Percentiles rank a stretch among this genome's conserved stretches.
These are phyloP conservation scores for Cryptococcus sp. DNA, from an alignment of 1,284 basidiomycete species.

Conservation along the genomic window DNA sequence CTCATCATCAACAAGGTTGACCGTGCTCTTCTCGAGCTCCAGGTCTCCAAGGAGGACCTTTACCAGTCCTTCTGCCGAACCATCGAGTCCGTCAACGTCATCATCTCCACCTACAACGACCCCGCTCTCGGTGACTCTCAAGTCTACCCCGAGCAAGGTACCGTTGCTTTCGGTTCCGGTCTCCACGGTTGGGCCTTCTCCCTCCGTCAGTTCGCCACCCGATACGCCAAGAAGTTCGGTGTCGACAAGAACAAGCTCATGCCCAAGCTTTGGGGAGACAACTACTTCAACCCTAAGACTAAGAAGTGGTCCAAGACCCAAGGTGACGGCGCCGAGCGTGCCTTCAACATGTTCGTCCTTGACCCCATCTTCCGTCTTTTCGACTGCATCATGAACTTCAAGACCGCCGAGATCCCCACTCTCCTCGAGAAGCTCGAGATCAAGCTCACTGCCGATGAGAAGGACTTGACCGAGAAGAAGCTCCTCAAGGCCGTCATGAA, in stretches of 20 bases:
- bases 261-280: conserved; percentile 98
- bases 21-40: conserved; percentile 97
- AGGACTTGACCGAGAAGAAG: conserved; percentile 92
- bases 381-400: conserved; percentile 99
- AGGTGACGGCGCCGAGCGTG: conserved; percentile 86
- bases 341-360: conserved; percentile 94
- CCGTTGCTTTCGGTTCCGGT: conserved; percentile 98
- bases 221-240: conserved; percentile 99
- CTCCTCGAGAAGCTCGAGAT: conserved; percentile 98
- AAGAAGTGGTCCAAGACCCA: conserved; percentile 93
- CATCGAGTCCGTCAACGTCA: conserved; percentile 97
- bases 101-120: conserved; percentile 98
- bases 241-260: conserved; percentile 99
- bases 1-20: conserved; percentile 99
- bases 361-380: conserved; percentile 99
- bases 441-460: conserved; percentile 86
- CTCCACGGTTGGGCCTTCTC: conserved; percentile 99
- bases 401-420: conserved; percentile 82
- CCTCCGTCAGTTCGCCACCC: conserved; percentile 91
- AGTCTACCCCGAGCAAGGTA: conserved; percentile 98
- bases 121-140: conserved; percentile 94
- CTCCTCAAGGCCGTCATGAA: conserved; percentile 99
- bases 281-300: conserved; percentile 98
- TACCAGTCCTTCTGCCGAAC: conserved; percentile 98
- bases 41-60: conserved; percentile 94